Evolutionary conservation across 371 early-diverging fungal species (phyloP).

Genomic region (Mortierella sp.): DNA sequence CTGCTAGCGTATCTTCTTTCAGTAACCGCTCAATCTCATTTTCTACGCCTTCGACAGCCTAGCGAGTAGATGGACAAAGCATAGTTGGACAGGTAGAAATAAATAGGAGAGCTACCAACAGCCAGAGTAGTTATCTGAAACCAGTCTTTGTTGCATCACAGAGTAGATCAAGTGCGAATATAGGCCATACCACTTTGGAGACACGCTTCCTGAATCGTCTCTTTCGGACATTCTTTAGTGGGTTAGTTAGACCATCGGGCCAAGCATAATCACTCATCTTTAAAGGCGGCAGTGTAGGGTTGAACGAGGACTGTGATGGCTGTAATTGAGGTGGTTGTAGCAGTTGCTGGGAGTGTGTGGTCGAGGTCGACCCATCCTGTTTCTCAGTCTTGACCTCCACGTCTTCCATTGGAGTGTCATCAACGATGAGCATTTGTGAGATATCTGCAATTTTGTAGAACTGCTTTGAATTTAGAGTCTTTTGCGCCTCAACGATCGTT

Average conservation of each 20-base stretch:
- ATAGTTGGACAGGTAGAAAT: background rate
- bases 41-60: slow-evolving; percentile 92
- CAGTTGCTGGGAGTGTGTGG: background rate
- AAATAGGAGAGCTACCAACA: slow-evolving; percentile 1
- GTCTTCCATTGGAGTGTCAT: slow-evolving; percentile 16
- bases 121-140: no score
- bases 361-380: background rate
- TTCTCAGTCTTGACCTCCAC: slow-evolving; percentile 8
- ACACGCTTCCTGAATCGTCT: slow-evolving; percentile 91
- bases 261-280: slow-evolving; percentile 68
- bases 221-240: slow-evolving; percentile 87
- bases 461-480: slow-evolving; percentile 95
- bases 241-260: slow-evolving; percentile 93
- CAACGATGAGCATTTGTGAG: slow-evolving; percentile 74
- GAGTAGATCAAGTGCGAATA: slow-evolving; percentile 50
- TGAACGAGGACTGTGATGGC: slow-evolving; percentile 10
- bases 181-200: slow-evolving; percentile 72
- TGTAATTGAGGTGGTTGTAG: slow-evolving; percentile 7
- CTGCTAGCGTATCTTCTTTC: slow-evolving; percentile 84
- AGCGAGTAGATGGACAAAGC: slow-evolving; percentile 16
- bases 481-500: slow-evolving; percentile 96
- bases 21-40: slow-evolving; percentile 88
- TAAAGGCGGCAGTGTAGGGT: slow-evolving; percentile 41
- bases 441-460: slow-evolving; percentile 98
- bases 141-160: slow-evolving; percentile 15